Conservation (phyloP, 306 rosid species). For the Amphicarpaea edgeworthii region DNA sequence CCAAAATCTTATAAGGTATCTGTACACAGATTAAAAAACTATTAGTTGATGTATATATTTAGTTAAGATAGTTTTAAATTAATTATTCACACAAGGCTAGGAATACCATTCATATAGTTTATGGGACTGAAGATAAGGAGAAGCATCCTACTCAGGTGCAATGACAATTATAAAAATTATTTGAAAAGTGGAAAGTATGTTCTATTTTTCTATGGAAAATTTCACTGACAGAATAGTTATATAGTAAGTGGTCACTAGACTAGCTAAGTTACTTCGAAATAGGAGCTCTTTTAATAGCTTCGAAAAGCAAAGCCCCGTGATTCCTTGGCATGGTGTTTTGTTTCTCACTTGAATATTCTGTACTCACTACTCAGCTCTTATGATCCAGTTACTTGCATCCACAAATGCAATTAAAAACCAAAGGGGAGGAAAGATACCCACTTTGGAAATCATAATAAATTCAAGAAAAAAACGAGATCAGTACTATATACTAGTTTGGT, state of each 20-base stretch:
- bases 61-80: neutral
- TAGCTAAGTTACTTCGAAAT: conserved; percentile 49
- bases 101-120: conserved; percentile 33
- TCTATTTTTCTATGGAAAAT: conserved; percentile 48
- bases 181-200: conserved; percentile 42
- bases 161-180: conserved; percentile 42
- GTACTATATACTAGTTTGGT: neutral
- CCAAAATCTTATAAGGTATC: neutral
- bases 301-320: conserved; percentile 61
- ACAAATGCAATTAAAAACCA: conserved; percentile 46
- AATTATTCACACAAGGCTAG: neutral
- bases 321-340: conserved; percentile 52
- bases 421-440: conserved; percentile 35
- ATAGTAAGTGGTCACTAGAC: conserved; percentile 63
- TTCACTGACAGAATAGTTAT: conserved; percentile 64
- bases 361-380: conserved; percentile 18
- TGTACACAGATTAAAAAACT: neutral
- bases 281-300: conserved; percentile 55
- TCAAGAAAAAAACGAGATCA: conserved; percentile 6
- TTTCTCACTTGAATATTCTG: conserved; percentile 47
- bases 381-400: conserved; percentile 50
- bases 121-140: conserved; percentile 43
- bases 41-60: neutral
- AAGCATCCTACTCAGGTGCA: conserved; percentile 56
- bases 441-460: conserved; percentile 43